These are phyloP conservation scores for Trichomonascaceae sp. DNA, from an alignment of 1,139 yeast species.

Conservation along the genomic window DNA sequence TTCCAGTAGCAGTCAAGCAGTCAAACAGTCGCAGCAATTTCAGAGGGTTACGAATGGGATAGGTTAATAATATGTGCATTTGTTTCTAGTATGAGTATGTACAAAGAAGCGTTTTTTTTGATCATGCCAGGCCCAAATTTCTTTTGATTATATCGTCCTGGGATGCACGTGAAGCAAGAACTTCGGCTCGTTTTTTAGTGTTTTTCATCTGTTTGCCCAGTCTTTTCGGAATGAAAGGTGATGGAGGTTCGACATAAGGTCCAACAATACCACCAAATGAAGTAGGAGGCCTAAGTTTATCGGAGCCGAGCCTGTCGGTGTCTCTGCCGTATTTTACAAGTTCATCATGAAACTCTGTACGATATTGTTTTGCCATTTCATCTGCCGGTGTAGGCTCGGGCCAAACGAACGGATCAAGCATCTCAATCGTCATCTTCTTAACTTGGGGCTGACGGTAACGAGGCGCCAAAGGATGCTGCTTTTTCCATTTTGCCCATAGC, in stretches of 20 bases:
- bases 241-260: conserved; percentile 58
- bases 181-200: conserved; percentile 20
- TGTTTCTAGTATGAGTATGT: conserved; percentile 2
- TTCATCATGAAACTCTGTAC: conserved; percentile 24
- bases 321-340: conserved; percentile 36
- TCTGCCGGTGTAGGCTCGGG: conserved; percentile 52
- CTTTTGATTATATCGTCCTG: conserved; percentile 22
- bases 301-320: conserved; percentile 54
- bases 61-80: conserved; percentile 1
- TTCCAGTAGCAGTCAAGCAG: conserved; percentile 9
- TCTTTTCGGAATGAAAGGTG: conserved; percentile 61
- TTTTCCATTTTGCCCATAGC: conserved; percentile 61
- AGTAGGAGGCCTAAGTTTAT: conserved; percentile 56
- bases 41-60: conserved; percentile 7
- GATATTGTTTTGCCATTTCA: conserved; percentile 31
- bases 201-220: conserved; percentile 23
- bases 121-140: conserved; percentile 19
- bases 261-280: conserved; percentile 77
- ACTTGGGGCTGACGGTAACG: conserved; percentile 75
- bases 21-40: conserved; percentile 8
- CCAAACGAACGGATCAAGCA: conserved; percentile 92
- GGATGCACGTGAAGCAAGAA: conserved; percentile 14
- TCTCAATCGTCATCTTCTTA: conserved; percentile 91
- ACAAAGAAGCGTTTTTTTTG: background rate
- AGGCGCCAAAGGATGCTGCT: conserved; percentile 57